A percentile compares a stretch with the other conserved stretches of the same genome.
Conservation (phyloP, 176 grass and related monocot species). For the Tillandsia fasciculata region DNA sequence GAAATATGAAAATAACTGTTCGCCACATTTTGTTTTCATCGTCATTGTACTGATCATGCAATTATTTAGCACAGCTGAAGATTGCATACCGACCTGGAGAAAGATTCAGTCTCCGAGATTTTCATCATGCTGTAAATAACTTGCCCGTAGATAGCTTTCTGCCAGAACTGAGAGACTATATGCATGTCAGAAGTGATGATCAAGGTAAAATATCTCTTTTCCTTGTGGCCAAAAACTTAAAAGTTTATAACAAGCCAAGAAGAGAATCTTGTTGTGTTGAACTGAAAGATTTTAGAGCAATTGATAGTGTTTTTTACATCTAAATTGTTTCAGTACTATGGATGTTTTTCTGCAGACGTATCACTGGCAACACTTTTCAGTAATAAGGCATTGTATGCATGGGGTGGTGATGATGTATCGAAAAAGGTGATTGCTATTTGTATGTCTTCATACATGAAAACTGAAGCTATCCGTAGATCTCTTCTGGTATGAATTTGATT, state of each 20-base stretch:
- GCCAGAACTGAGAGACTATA: slow-evolving; percentile 22
- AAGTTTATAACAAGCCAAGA: slow-evolving; percentile 5
- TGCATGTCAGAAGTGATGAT: slow-evolving; percentile 25
- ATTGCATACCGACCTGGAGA: slow-evolving; percentile 62
- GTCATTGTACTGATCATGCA: neutral
- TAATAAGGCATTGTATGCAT: slow-evolving; percentile 61
- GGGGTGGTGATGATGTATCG: slow-evolving; percentile 66
- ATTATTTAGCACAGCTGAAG: slow-evolving; percentile 52
- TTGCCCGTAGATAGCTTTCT: slow-evolving; percentile 48
- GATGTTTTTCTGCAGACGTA: slow-evolving; percentile 27
- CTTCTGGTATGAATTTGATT: slow-evolving; percentile 45
- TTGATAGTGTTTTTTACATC: slow-evolving; percentile 8
- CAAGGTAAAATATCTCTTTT: slow-evolving; percentile 30
- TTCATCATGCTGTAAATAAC: slow-evolving; percentile 78
- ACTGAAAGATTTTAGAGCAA: neutral
- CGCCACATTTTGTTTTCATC: slow-evolving; percentile 1
- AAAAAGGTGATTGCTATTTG: slow-evolving; percentile 85
- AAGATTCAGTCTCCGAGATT: slow-evolving; percentile 68
- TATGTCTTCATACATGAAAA: slow-evolving; percentile 37
- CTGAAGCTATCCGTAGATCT: slow-evolving; percentile 53
- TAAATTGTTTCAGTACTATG: slow-evolving; percentile 9
- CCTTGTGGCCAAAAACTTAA: slow-evolving; percentile 1
- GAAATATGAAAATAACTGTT: neutral
- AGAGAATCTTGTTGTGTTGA: neutral
- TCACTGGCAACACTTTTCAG: slow-evolving; percentile 56